A percentile compares a stretch with the other conserved stretches of the same genome.
Conservation (phyloP, 1,139 yeast species). For the Tardiomyces depauwii region DNA sequence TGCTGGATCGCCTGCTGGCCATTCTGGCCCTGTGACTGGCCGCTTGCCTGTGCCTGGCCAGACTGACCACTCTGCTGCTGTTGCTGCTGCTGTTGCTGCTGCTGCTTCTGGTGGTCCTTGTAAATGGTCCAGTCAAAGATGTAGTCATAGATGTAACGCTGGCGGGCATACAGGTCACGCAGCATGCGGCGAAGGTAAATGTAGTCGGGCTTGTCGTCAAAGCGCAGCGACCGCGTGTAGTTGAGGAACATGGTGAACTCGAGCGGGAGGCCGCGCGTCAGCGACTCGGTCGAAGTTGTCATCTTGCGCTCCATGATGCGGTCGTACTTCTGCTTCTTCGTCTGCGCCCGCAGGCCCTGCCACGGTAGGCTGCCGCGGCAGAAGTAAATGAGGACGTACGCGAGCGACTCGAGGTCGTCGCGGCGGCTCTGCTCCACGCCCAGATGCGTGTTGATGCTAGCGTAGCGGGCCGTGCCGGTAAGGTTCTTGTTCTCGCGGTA, state of each 20-base stretch:
- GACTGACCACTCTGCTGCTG: constrained; percentile 1
- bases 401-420: constrained; percentile 92
- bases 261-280: constrained; percentile 84
- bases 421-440: constrained; percentile 96
- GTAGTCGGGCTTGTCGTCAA: constrained; percentile 96
- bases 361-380: constrained; percentile 94
- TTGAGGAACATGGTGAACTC: constrained; percentile 85
- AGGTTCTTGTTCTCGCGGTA: constrained; percentile 92
- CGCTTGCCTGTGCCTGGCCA: neutral
- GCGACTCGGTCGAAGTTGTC: constrained; percentile 80
- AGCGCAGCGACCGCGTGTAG: constrained; percentile 81
- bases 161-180: constrained; percentile 80
- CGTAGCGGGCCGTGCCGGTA: constrained; percentile 97
- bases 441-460: constrained; percentile 88
- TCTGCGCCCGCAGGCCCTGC: constrained; percentile 97
- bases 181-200: constrained; percentile 78
- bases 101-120: constrained; percentile 58
- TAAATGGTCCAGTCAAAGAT: constrained; percentile 96
- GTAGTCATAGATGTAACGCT: constrained; percentile 87
- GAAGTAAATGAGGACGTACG: constrained; percentile 89
- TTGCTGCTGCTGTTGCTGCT: constrained; percentile 26
- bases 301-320: constrained; percentile 94
- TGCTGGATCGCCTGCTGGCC: constrained; percentile 1
- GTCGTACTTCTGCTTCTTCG: constrained; percentile 94
- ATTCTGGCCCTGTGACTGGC: neutral